Base-by-base conservation (phyloP, 345 rosid species). In the Salix dunnii region DNA sequence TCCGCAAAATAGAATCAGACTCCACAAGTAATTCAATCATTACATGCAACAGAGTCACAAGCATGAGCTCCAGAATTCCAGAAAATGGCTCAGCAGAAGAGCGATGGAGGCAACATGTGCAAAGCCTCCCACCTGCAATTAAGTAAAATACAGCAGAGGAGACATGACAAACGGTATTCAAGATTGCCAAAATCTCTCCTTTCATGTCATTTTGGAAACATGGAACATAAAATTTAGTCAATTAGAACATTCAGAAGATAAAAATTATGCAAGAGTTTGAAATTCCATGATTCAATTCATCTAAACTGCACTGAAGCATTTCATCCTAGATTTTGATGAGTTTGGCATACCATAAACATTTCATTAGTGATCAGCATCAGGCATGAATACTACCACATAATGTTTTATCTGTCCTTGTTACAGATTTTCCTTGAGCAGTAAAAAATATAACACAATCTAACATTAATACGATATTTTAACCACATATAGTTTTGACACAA, bases 121-220 rank as follows among this genome's bases (percentile, higher is more conserved):
- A 85, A 88, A 88, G 43, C 92, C 80, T 87, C 91, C 92, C 92
- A 88, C 82, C 92, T 89, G 88, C 21, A 13, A 58, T 46, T 33
- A 60, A 76, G 46, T 28, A 64, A 38, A 79, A 75, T 28, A 25
- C 62, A 70, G 28, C 31, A 27, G 4, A 25, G 49, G 4, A 28
- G 3, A 27, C 31, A 40, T 61, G 25, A 75, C 69, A 77, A 74
- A 61, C 6, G 72, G 1, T 38, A 4, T 79, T 33, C 10, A 25
- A 46, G 18, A 49, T 60, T 16, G 21, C 46, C 31, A 60, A 33
- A 17, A 36, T 21, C 16, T 3, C 17, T 51, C 58, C 20, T 51
- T 20, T 7, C 58, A 51, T 51, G 10, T 23, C 23, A 20, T 20
- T 20, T 20, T 51, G 58, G 23, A 51, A 51, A 51, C 58, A 17